Evolutionary conservation across 2,329 filamentous ascomycete species (phyloP), one percentile per base, ranked within the genome.

Genomic region (Fusarium xylarioides): DNA sequence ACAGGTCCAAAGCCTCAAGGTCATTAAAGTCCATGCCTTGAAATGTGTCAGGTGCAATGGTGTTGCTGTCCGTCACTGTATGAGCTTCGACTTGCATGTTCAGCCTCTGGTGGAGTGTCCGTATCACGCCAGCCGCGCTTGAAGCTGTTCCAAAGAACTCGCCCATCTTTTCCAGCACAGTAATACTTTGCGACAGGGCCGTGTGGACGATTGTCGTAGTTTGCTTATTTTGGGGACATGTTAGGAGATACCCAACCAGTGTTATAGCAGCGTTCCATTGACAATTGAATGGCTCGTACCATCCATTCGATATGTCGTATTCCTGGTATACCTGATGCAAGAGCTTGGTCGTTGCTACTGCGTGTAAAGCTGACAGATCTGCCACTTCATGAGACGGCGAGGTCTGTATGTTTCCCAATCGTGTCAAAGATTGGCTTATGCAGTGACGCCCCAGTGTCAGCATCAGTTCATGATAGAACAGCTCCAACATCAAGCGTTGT

Each of bases 1-100:
- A 46, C 1, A 32, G 3, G 14, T 18, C 19, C 0, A 26, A 26
- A 2, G 2, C 1, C 7, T 18, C 52, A 4, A 12, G 1, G 1
- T 16, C n/a, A 35, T 1, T 2, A 1, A 34, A 21, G 7, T 46
- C 11, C 1, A 14, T 28, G 8, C 12, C 11, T 11, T 38, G 14
- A 11, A 11, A 11, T 15, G 8, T 3, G 6, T 8, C 12, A 3
- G 23, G 1, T 3, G 3, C 26, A 2, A 19, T 7, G 10, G 12
- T n/a, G 4, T 21, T 38, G 15, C 18, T 35, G 14, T n/a, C 14
- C 0, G 4, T 32, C 4, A 4, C 9, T 11, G 12, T 14, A 7
- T 23, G 5, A 6, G 6, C 7, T 11, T 19, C 11, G 7, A 6
- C 26, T 1, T 12, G 4, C 3, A 32, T 32, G 7, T 23, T 11